Percentiles rank a stretch among this genome's conserved stretches.
These are phyloP conservation scores for Cordyceps cateniannulata DNA, from an alignment of 2,329 filamentous ascomycete species.

Conservation along the genomic window DNA sequence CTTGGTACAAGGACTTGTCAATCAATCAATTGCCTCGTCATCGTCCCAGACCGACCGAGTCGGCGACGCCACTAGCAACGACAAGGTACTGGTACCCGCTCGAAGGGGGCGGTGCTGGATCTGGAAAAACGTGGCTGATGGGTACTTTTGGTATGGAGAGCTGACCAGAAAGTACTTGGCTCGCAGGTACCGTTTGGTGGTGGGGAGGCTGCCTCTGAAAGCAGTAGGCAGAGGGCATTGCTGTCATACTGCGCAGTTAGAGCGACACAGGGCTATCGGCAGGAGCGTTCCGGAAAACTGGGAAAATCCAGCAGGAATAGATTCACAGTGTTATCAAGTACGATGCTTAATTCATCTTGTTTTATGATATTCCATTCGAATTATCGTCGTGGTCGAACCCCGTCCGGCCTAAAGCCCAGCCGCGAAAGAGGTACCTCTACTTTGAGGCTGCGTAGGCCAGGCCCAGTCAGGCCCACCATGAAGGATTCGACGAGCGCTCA, in stretches of 20 bases:
- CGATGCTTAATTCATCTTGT: no score
- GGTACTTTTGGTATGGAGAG: not conserved
- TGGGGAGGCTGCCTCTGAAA: not conserved
- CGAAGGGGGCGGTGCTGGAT: conserved; percentile 2
- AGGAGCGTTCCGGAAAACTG: no score
- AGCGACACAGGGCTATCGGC: not conserved
- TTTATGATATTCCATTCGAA: not conserved
- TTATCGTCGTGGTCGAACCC: not conserved
- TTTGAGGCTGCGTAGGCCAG: conserved; percentile 13
- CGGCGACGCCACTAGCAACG: conserved; percentile 12
- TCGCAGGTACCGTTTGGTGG: not conserved
- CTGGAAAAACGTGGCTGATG: conserved; percentile 13
- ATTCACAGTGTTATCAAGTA: no score
- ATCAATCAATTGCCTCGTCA: conserved; percentile 33
- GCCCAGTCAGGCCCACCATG: conserved; percentile 3
- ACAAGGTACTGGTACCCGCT: conserved; percentile 17
- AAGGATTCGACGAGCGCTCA: conserved; percentile 11
- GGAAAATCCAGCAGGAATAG: no score
- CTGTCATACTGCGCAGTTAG: no score
- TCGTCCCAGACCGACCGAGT: conserved; percentile 24
- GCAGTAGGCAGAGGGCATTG: not conserved
- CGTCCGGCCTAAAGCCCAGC: not conserved
- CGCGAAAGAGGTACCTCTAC: conserved; percentile 7
- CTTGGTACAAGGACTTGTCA: not conserved
- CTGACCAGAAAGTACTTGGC: not conserved